Percentiles rank a stretch among this genome's conserved stretches.
phyloP scores from a whole-genome alignment of 192 early-diverging fungal genomes.

The Haplosporangium gracile region DNA sequence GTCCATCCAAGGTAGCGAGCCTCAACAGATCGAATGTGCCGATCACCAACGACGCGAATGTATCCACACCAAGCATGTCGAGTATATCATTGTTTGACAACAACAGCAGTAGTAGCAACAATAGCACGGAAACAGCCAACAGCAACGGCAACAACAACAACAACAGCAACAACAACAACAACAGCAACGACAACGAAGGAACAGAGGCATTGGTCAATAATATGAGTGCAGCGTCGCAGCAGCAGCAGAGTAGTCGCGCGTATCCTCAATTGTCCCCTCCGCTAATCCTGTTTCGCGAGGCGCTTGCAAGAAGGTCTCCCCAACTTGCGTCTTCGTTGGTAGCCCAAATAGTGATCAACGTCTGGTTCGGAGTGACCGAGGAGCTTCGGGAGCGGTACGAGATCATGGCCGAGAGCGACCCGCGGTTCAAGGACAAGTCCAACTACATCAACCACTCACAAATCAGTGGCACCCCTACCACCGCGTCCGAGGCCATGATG shows the following conservation, averaged over 20 bases:
- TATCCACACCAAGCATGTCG: not conserved
- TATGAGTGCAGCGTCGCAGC: too few relatives aligned
- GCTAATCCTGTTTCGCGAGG: conserved; percentile 8
- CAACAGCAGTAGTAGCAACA: not conserved
- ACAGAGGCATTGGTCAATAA: not conserved
- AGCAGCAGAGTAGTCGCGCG: not conserved
- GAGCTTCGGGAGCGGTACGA: conserved; percentile 1
- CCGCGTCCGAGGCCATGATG: conserved; percentile 9
- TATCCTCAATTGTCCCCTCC: conserved; percentile 10
- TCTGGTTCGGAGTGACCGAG: conserved; percentile 7
- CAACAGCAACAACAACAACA: not conserved
- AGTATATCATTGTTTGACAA: not conserved
- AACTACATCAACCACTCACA: not conserved
- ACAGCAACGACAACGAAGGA: not conserved
- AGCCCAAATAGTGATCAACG: conserved; percentile 10
- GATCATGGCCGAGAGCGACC: conserved; percentile 6
- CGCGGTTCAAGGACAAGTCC: conserved; percentile 2
- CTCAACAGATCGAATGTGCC: not conserved
- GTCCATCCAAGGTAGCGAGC: conserved; percentile 6
- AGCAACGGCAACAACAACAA: not conserved
- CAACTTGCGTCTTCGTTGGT: conserved; percentile 9
- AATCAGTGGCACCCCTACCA: conserved; percentile 6
- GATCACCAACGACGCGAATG: not conserved
- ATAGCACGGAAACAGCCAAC: not conserved
- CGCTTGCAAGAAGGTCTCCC: conserved; percentile 8